Evolutionary conservation across 2,329 filamentous ascomycete species (phyloP).

Genomic region (Cryphonectria parasitica): DNA sequence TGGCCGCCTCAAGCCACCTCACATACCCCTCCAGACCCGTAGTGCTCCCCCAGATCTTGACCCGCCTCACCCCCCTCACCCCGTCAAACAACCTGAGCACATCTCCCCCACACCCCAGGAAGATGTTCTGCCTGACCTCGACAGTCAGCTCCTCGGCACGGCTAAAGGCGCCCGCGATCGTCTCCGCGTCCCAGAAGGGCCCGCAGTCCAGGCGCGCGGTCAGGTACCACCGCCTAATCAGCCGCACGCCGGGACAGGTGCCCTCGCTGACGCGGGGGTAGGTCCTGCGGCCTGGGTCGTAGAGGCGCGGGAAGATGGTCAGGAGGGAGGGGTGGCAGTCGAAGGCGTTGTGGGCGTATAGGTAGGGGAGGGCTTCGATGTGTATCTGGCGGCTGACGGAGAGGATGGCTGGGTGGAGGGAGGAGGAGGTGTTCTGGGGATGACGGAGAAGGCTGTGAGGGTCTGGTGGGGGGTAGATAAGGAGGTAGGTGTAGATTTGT

Average conservation of each 20-base stretch:
- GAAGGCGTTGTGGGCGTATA: slow-evolving; percentile 51
- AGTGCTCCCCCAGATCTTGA: slow-evolving; percentile 43
- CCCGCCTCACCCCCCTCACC: slow-evolving; percentile 45
- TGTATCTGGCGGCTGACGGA: slow-evolving; percentile 46
- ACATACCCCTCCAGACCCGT: slow-evolving; percentile 49
- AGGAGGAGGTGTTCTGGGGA: background rate
- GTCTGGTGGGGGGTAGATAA: slow-evolving; percentile 34
- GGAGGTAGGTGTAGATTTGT: slow-evolving; percentile 50
- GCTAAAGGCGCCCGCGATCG: slow-evolving; percentile 41
- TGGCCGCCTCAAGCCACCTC: slow-evolving; percentile 44
- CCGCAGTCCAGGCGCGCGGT: slow-evolving; percentile 47
- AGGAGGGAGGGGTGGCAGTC: slow-evolving; percentile 47
- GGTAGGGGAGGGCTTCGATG: slow-evolving; percentile 45
- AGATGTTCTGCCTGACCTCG: slow-evolving; percentile 45
- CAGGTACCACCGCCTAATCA: slow-evolving; percentile 46
- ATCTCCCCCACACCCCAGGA: slow-evolving; percentile 43
- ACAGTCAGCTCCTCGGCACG: slow-evolving; percentile 46
- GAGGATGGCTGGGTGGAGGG: slow-evolving; percentile 45
- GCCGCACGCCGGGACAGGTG: slow-evolving; percentile 30
- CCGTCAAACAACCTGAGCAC: slow-evolving; percentile 46
- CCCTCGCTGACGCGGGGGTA: slow-evolving; percentile 36
- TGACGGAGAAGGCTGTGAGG: background rate
- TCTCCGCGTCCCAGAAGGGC: slow-evolving; percentile 38
- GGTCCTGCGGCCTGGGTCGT: slow-evolving; percentile 37
- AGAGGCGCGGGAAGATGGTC: slow-evolving; percentile 46